Evolutionary conservation across 2,329 filamentous ascomycete genomes (phyloP).

Genomic region (Verticillium nubilum): DNA sequence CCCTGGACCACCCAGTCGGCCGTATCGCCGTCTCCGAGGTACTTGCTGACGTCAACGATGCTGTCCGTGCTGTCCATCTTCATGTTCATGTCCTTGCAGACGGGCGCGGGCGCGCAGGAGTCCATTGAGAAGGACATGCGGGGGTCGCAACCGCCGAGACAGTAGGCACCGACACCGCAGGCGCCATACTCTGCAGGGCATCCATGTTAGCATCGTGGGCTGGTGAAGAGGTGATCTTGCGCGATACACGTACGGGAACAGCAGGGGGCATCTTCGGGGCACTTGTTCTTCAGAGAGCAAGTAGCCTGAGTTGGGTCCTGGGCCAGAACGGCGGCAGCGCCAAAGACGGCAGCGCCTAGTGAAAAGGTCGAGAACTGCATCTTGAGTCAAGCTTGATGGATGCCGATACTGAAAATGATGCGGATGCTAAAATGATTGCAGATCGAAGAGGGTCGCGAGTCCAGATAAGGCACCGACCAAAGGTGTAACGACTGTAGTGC

Average conservation of each 20-base stretch:
- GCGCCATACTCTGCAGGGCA: slow-evolving; percentile 70
- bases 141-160: slow-evolving; percentile 91
- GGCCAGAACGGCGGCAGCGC: slow-evolving; percentile 30
- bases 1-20: slow-evolving; percentile 89
- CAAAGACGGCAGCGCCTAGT: slow-evolving; percentile 32
- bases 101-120: slow-evolving; percentile 77
- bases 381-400: neutral
- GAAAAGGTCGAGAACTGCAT: slow-evolving; percentile 16
- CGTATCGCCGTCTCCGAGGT: slow-evolving; percentile 75
- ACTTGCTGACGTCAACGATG: slow-evolving; percentile 68
- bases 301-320: slow-evolving; percentile 17
- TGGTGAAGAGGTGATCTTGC: neutral
- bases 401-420: neutral
- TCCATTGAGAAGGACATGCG: slow-evolving; percentile 76
- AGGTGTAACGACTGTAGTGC: neutral
- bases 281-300: slow-evolving; percentile 52
- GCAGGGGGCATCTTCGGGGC: slow-evolving; percentile 68
- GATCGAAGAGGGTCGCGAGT: neutral
- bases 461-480: neutral
- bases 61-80: slow-evolving; percentile 67
- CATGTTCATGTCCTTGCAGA: slow-evolving; percentile 72
- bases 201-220: neutral
- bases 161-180: slow-evolving; percentile 92
- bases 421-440: neutral
- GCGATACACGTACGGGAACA: slow-evolving; percentile 58